phyloP scores from a whole-genome alignment of 768 basidiomycete genomes.

The Suillus sp. region DNA sequence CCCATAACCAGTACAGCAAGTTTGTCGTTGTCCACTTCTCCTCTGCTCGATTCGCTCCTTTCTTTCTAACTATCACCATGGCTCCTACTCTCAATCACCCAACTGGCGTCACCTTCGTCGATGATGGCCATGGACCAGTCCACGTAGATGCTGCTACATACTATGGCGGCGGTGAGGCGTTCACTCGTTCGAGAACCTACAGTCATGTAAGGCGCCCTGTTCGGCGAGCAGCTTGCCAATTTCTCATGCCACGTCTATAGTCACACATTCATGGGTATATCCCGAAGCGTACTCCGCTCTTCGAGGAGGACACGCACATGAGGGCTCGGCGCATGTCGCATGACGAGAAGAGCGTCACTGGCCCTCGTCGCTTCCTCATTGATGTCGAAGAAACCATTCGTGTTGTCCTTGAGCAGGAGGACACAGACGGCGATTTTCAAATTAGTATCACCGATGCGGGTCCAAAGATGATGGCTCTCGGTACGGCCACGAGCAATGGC shows the following conservation, averaged over 20 bases:
- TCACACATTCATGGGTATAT: constrained; percentile 73
- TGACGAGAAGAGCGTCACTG: constrained; percentile 82
- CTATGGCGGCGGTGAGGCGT: constrained; percentile 79
- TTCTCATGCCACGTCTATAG: constrained; percentile 40
- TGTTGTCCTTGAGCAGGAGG: constrained; percentile 94
- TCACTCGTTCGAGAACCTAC: constrained; percentile 84
- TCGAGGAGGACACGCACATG: constrained; percentile 75
- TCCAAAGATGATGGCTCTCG: constrained; percentile 93
- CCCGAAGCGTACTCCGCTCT: constrained; percentile 68
- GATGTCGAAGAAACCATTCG: constrained; percentile 99
- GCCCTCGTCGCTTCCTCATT: constrained; percentile 88
- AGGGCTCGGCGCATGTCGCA: constrained; percentile 85
- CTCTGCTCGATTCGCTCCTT: constrained; percentile 10
- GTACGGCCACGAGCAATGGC: constrained; percentile 96
- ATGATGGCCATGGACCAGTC: constrained; percentile 54
- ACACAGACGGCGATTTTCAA: constrained; percentile 96
- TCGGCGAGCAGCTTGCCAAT: constrained; percentile 17
- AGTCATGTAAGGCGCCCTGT: constrained; percentile 61
- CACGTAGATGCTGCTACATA: constrained; percentile 77
- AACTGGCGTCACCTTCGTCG: constrained; percentile 62
- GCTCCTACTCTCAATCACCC: constrained; percentile 68
- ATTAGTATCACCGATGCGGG: constrained; percentile 96
- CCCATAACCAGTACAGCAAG: constrained; percentile 7
- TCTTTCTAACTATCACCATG: constrained; percentile 42
- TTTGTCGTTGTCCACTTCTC: background rate